A percentile compares a stretch with the other conserved stretches of the same genome.
Evolutionary conservation across 768 basidiomycete genomes (phyloP).

Genomic region (Trametes sanguinea): DNA sequence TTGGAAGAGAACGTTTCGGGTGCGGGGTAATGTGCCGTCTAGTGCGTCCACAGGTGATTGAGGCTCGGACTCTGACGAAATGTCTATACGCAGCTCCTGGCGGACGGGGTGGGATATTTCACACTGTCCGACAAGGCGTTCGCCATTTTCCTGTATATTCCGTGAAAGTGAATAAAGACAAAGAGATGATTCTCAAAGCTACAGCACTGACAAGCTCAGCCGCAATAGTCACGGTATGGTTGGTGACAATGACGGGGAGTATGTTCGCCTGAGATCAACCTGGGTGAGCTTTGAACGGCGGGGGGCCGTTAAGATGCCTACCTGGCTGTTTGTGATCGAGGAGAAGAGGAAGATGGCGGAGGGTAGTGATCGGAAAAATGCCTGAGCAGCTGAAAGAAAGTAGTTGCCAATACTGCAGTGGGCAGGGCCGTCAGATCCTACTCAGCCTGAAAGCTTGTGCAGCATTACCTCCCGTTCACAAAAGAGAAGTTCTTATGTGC

Average conservation of each 20-base stretch:
- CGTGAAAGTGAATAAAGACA: background rate
- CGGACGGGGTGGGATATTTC: constrained; percentile 19
- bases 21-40: constrained; percentile 47
- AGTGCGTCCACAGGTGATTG: constrained; percentile 56
- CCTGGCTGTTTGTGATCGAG: constrained; percentile 51
- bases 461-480: constrained; percentile 75
- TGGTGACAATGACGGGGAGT: constrained; percentile 89
- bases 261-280: constrained; percentile 61
- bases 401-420: constrained; percentile 79
- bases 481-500: constrained; percentile 96
- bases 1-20: constrained; percentile 69
- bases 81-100: constrained; percentile 29
- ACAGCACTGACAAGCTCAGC: constrained; percentile 66
- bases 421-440: background rate
- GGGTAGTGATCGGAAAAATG: constrained; percentile 89
- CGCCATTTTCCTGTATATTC: constrained; percentile 62
- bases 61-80: constrained; percentile 38
- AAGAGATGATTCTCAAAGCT: background rate
- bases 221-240: constrained; percentile 94
- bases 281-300: background rate
- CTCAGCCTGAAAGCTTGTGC: background rate
- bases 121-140: constrained; percentile 46
- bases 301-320: constrained; percentile 38
- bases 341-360: constrained; percentile 34
- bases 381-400: constrained; percentile 85